Conservation (phyloP, 805 yeast genomes). For the Wickerhamiella qilinensis region DNA sequence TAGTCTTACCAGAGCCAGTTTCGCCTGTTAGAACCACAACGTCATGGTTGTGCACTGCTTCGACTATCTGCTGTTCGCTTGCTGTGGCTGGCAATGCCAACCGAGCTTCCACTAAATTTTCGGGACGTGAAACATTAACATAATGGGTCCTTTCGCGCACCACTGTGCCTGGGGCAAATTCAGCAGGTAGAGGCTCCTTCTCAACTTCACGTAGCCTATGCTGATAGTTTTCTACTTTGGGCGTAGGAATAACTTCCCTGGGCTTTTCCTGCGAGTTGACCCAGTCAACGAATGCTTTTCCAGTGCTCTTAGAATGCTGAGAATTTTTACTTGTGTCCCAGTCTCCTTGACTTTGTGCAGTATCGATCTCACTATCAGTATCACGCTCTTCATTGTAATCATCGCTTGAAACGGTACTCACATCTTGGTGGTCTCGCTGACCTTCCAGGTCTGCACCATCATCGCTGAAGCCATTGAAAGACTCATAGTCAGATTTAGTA, state of each 20-base stretch:
- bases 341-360: too few relatives aligned
- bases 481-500: too few relatives aligned
- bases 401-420: too few relatives aligned
- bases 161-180: conserved; percentile 6
- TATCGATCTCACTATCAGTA: too few relatives aligned
- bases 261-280: conserved; percentile 57
- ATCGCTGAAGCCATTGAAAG: conserved; percentile 12
- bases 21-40: conserved; percentile 90
- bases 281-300: conserved; percentile 71
- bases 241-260: conserved; percentile 43
- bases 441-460: conserved; percentile 14
- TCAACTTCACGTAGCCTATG: conserved; percentile 56
- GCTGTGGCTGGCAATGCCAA: conserved; percentile 71
- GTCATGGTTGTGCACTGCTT: conserved; percentile 83
- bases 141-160: conserved; percentile 34
- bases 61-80: conserved; percentile 90
- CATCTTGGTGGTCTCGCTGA: too few relatives aligned
- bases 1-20: conserved; percentile 97
- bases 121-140: conserved; percentile 51
- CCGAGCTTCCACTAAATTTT: conserved; percentile 50
- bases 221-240: conserved; percentile 33
- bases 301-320: too few relatives aligned
- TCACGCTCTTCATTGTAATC: too few relatives aligned
- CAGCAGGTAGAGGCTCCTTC: conserved; percentile 43
- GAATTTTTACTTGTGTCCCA: too few relatives aligned